Evolutionary conservation across 2,329 filamentous ascomycete species (phyloP).

Genomic region (Didymella pomorum): DNA sequence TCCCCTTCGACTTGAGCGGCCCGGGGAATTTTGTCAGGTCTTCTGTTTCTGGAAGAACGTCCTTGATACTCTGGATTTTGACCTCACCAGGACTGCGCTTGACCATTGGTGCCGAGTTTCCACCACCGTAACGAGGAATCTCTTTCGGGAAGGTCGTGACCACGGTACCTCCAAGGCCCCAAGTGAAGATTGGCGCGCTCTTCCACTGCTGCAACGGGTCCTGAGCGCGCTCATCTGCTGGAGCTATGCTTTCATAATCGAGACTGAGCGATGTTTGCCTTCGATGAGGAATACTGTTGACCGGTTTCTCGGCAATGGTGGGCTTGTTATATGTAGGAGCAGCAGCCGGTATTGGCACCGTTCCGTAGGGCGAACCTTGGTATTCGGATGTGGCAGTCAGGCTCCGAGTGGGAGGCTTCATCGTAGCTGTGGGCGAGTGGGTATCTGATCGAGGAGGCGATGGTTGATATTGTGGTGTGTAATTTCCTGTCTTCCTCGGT

Average conservation of each 20-base stretch:
- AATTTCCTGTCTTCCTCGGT: constrained; percentile 50
- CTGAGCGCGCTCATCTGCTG: constrained; percentile 63
- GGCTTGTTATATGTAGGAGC: constrained; percentile 40
- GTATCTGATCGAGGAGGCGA: constrained; percentile 60
- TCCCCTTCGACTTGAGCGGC: constrained; percentile 85
- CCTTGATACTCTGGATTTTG: constrained; percentile 77
- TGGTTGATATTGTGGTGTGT: constrained; percentile 61
- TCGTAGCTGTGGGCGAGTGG: constrained; percentile 65
- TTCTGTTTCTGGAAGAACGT: constrained; percentile 75
- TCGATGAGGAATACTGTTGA: constrained; percentile 45
- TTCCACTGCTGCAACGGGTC: constrained; percentile 91
- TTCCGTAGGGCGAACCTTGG: constrained; percentile 63
- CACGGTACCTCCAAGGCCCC: constrained; percentile 85
- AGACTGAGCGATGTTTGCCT: constrained; percentile 53
- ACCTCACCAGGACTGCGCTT: constrained; percentile 84
- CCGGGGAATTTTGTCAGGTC: constrained; percentile 85
- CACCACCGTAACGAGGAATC: constrained; percentile 83
- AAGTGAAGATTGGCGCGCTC: constrained; percentile 84
- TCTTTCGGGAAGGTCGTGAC: constrained; percentile 89
- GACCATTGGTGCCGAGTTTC: constrained; percentile 76
- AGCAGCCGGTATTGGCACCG: constrained; percentile 49
- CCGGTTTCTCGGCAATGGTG: constrained; percentile 14
- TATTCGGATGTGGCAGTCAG: constrained; percentile 54
- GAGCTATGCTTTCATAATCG: constrained; percentile 64
- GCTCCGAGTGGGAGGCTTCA: constrained; percentile 56